Conservation (phyloP, 805 yeast species). For the Starmerella powellii region DNA sequence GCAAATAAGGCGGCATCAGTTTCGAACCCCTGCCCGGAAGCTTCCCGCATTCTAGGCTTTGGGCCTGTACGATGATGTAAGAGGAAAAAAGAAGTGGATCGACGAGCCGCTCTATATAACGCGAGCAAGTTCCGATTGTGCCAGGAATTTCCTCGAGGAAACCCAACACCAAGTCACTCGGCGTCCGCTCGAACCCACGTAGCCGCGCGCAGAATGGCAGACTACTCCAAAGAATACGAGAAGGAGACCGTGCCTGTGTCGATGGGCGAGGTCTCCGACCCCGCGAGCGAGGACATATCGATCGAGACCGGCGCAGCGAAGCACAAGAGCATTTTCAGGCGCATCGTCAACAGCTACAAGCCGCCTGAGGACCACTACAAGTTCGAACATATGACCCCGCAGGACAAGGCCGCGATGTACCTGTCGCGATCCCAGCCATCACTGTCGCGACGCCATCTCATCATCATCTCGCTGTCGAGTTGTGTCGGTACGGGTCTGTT, state of each 20-base stretch:
- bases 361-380: constrained; percentile 18
- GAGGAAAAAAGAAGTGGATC: no score
- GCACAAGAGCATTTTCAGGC: constrained; percentile 7
- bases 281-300: constrained; percentile 2
- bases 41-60: no score
- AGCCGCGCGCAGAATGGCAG: no score
- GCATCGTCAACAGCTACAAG: constrained; percentile 27
- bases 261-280: constrained; percentile 5
- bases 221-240: background rate
- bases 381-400: constrained; percentile 15
- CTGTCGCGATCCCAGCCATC: constrained; percentile 34
- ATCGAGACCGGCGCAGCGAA: background rate
- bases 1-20: no score
- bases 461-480: constrained; percentile 74
- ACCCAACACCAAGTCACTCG: no score
- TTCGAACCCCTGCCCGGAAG: no score
- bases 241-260: constrained; percentile 1
- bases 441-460: constrained; percentile 38
- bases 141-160: no score
- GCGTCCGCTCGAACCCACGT: no score
- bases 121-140: no score
- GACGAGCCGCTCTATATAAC: no score
- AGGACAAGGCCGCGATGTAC: constrained; percentile 21
- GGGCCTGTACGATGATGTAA: background rate
- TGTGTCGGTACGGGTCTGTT: constrained; percentile 66